Conservation (phyloP, 495 filamentous ascomycete species). For the Ascobolus immersus region DNA sequence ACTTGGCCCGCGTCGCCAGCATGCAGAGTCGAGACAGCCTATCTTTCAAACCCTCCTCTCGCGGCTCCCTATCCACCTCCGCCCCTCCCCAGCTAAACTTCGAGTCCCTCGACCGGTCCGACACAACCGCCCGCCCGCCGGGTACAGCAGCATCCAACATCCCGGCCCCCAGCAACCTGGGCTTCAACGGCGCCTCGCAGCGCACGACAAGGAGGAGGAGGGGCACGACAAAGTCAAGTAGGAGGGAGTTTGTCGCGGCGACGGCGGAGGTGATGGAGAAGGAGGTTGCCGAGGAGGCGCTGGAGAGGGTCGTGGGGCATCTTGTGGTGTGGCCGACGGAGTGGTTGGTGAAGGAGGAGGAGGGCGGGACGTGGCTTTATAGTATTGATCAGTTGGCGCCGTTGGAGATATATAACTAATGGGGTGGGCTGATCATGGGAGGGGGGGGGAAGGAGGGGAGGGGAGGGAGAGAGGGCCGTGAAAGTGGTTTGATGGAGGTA, state of each 20-base stretch:
- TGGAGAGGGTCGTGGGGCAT: conserved; percentile 64
- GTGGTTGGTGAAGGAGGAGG: conserved; percentile 76
- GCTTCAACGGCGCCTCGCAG: conserved; percentile 19
- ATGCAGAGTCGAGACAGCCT: too few relatives aligned
- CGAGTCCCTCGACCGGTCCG: conserved; percentile 1
- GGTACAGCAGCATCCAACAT: conserved; percentile 3
- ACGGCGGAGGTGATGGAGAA: conserved; percentile 47
- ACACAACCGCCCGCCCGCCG: conserved; percentile 6
- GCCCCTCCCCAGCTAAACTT: conserved; percentile 1
- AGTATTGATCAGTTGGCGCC: conserved; percentile 87
- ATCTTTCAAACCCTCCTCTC: too few relatives aligned
- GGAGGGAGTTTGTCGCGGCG: conserved; percentile 40
- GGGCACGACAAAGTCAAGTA: conserved; percentile 49
- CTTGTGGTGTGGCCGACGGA: conserved; percentile 85
- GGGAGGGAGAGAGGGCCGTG: too few relatives aligned
- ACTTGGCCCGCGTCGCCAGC: too few relatives aligned
- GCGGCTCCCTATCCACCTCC: too few relatives aligned
- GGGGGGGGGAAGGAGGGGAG: too few relatives aligned
- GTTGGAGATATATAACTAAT: conserved; percentile 94
- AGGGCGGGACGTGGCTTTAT: conserved; percentile 88
- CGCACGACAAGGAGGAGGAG: conserved; percentile 32
- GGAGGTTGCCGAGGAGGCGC: conserved; percentile 50
- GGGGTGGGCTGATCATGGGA: too few relatives aligned
- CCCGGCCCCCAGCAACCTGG: conserved; percentile 27
- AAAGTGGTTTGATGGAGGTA: too few relatives aligned